A percentile compares a stretch with the other conserved stretches of the same genome.
phyloP scores from a whole-genome alignment of 1,284 basidiomycete species.

The Cutaneotrichosporon arboriforme region DNA sequence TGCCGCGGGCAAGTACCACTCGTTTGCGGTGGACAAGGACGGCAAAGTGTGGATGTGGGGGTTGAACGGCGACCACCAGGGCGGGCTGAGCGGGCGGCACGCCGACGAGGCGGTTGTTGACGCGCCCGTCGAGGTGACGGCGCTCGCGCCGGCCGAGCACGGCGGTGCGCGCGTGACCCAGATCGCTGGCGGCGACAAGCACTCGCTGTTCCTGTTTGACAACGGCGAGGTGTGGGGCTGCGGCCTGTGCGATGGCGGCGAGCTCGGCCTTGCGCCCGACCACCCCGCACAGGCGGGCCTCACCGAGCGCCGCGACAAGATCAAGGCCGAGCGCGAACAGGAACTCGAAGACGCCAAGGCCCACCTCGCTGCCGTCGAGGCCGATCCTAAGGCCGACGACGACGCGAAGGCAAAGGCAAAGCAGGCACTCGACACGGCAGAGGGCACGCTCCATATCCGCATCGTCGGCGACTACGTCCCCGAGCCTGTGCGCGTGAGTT shows the following conservation, averaged over 20 bases:
- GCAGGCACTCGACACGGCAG: constrained; percentile 29
- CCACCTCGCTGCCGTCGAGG: constrained; percentile 21
- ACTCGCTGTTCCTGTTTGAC: constrained; percentile 78
- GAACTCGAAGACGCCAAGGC: constrained; percentile 26
- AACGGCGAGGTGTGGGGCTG: constrained; percentile 77
- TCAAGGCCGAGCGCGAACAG: constrained; percentile 37
- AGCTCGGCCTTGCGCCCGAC: constrained; percentile 67
- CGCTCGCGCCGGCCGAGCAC: constrained; percentile 63
- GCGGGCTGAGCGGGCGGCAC: constrained; percentile 48
- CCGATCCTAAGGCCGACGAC: constrained; percentile 23
- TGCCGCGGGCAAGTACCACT: constrained; percentile 76
- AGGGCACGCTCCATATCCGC: constrained; percentile 49
- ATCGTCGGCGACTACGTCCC: constrained; percentile 57
- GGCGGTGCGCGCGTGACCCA: constrained; percentile 61
- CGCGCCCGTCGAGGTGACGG: constrained; percentile 62
- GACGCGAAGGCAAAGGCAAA: constrained; percentile 30
- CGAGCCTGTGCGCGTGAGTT: constrained; percentile 46
- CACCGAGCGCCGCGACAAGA: constrained; percentile 41
- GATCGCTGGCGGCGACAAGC: constrained; percentile 64
- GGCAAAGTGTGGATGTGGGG: constrained; percentile 90
- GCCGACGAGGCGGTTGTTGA: constrained; percentile 56
- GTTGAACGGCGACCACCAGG: constrained; percentile 70
- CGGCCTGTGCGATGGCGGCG: constrained; percentile 70
- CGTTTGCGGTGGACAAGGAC: constrained; percentile 77
- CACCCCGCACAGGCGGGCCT: constrained; percentile 54